Evolutionary conservation across 345 rosid species (phyloP), one percentile per base, ranked within the genome.

Genomic region (Ricinus communis): DNA sequence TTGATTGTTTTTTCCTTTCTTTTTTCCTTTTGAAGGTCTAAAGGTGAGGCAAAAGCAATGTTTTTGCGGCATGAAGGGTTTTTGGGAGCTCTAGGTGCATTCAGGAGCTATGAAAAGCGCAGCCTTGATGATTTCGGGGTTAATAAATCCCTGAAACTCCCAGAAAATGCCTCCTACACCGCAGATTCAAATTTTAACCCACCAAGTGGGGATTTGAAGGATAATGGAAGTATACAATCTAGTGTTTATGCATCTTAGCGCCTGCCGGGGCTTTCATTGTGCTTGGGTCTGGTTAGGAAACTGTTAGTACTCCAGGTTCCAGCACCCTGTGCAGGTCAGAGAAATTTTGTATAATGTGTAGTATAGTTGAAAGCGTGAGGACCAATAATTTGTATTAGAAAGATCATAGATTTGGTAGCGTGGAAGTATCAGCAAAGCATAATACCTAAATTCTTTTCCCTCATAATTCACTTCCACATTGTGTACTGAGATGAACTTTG

Each of bases 31-130:
- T 30, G 1, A 52, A 89, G 98, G 97, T 91, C 93, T 9, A 93
- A 89, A 85, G 97, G 98, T 3, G 97, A 89, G 68, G 97, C 93
- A 5, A 77, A 89, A 76, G 97, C 98, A 65, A 85, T 91, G 96
- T 93, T 89, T 71, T 75, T 91, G 71, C 69, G 78, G 61, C 97
- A 93, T 61, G 97, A 89, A 85, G 98, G 97, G 43, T 91, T 93
- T 85, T 87, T 93, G 53, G 98, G 98, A 66, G 93, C 90, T 19
- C 60, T 89, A 78, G 97, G 98, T 19, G 95, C 98, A 49, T 85
- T 85, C 77, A 71, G 74, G 38, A 85, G 91, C 79, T 85, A 84
- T 64, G 79, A 80, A 16, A 82, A 77, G 67, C 81, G 53, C 52
- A 67, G 71, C 25, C 31, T n/a, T 16, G 76, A 76, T 68, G 77